Percentiles rank a stretch among this genome's conserved stretches.
Conservation (phyloP, 805 yeast genomes). For the Ogataea parapolymorpha region DNA sequence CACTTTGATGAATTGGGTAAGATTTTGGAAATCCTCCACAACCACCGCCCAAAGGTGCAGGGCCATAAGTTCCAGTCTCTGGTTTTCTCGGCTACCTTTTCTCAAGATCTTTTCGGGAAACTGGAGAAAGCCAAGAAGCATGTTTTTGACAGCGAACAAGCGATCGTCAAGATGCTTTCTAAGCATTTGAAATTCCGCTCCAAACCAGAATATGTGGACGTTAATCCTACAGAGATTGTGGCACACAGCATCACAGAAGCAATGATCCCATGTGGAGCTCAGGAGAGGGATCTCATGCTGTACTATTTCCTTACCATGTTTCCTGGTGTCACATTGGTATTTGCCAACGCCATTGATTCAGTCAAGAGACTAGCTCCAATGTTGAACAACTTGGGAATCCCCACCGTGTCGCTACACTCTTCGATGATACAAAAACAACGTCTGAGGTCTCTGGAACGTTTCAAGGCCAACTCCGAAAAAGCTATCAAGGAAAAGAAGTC, state of each 20-base stretch:
- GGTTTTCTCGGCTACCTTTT: conserved; percentile 94
- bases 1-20: conserved; percentile 91
- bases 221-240: conserved; percentile 79
- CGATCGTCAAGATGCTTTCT: conserved; percentile 62
- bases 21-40: conserved; percentile 61
- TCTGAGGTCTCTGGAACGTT: conserved; percentile 77
- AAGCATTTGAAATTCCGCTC: conserved; percentile 67
- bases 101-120: conserved; percentile 75
- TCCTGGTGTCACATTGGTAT: conserved; percentile 86
- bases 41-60: conserved; percentile 42
- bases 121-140: conserved; percentile 44
- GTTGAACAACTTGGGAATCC: conserved; percentile 63
- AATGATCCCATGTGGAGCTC: conserved; percentile 83
- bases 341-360: conserved; percentile 93
- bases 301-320: conserved; percentile 84
- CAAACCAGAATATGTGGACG: conserved; percentile 72
- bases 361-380: conserved; percentile 83
- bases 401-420: conserved; percentile 79
- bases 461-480: conserved; percentile 44
- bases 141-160: conserved; percentile 42
- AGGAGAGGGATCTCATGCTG: conserved; percentile 84
- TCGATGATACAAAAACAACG: conserved; percentile 95
- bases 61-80: conserved; percentile 68
- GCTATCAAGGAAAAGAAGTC: conserved; percentile 42
- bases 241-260: conserved; percentile 78